Conservation (phyloP, 768 basidiomycete genomes). For the Termitomyces titanicus region DNA sequence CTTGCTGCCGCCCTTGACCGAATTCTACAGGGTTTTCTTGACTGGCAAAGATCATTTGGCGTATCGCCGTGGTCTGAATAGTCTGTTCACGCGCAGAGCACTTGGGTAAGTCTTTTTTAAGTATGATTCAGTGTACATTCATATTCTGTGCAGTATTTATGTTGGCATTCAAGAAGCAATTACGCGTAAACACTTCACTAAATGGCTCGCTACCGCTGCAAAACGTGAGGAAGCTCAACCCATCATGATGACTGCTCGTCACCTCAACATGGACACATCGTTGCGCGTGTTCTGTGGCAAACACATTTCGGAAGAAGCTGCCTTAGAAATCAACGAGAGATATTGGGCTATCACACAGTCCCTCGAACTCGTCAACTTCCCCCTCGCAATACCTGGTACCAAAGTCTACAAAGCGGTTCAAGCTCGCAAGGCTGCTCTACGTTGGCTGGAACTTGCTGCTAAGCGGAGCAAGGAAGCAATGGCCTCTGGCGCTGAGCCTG, state of each 20-base stretch:
- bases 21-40: slow-evolving; percentile 81
- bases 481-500: slow-evolving; percentile 73
- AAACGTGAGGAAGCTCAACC: slow-evolving; percentile 47
- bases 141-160: slow-evolving; percentile 59
- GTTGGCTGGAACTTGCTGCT: slow-evolving; percentile 78
- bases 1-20: neutral
- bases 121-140: neutral
- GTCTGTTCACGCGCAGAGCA: slow-evolving; percentile 91
- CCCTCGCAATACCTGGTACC: slow-evolving; percentile 90
- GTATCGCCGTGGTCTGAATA: slow-evolving; percentile 87
- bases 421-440: slow-evolving; percentile 81
- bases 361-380: slow-evolving; percentile 98
- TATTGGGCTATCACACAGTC: slow-evolving; percentile 97
- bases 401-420: slow-evolving; percentile 94
- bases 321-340: slow-evolving; percentile 80
- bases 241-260: slow-evolving; percentile 90
- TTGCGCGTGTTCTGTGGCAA: slow-evolving; percentile 92
- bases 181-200: slow-evolving; percentile 67
- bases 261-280: slow-evolving; percentile 96
- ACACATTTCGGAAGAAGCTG: slow-evolving; percentile 80
- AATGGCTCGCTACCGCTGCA: slow-evolving; percentile 65
- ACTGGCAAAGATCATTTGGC: slow-evolving; percentile 92
- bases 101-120: slow-evolving; percentile 55
- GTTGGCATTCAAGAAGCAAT: slow-evolving; percentile 79
- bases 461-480: slow-evolving; percentile 76